Evolutionary conservation across 2,329 filamentous ascomycete genomes (phyloP).

Genomic region (Ophioceras dolichostomum): DNA sequence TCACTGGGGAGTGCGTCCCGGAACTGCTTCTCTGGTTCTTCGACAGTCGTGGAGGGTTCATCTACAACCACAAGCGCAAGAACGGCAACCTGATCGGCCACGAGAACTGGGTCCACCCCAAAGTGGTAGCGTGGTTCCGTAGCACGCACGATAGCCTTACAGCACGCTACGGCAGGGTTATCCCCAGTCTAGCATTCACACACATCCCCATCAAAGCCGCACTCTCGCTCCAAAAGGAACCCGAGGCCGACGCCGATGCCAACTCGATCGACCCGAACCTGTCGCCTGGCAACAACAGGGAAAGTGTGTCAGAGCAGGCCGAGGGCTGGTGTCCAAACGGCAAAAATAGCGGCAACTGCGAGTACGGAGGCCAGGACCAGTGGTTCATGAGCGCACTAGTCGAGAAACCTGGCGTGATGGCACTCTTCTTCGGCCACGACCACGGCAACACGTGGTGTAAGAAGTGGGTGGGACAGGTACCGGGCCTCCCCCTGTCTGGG

Average conservation of each 20-base stretch:
- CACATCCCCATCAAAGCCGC: constrained; percentile 29
- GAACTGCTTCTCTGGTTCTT: constrained; percentile 48
- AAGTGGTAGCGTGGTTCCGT: constrained; percentile 31
- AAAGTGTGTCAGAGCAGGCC: constrained; percentile 17
- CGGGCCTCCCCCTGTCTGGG: constrained; percentile 15
- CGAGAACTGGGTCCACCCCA: constrained; percentile 29
- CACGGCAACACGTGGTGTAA: constrained; percentile 42
- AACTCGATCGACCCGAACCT: constrained; percentile 13
- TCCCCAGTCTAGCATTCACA: constrained; percentile 35
- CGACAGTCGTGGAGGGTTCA: constrained; percentile 37
- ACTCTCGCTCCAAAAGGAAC: constrained; percentile 12
- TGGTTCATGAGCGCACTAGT: constrained; percentile 45
- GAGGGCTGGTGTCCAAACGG: constrained; percentile 19
- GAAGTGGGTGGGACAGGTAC: constrained; percentile 16
- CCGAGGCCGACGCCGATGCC: not conserved
- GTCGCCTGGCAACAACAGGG: constrained; percentile 22
- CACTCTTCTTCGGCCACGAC: constrained; percentile 46
- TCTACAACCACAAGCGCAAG: constrained; percentile 17
- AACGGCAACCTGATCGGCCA: constrained; percentile 9
- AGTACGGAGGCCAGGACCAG: constrained; percentile 30
- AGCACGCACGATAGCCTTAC: constrained; percentile 19
- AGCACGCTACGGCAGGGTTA: constrained; percentile 11
- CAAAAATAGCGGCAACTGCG: constrained; percentile 11
- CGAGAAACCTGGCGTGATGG: constrained; percentile 33
- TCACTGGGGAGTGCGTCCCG: constrained; percentile 9